Evolutionary conservation across 2,329 filamentous ascomycete genomes (phyloP), one percentile per base, ranked within the genome.

Genomic region (Cladosporium cucumerinum): DNA sequence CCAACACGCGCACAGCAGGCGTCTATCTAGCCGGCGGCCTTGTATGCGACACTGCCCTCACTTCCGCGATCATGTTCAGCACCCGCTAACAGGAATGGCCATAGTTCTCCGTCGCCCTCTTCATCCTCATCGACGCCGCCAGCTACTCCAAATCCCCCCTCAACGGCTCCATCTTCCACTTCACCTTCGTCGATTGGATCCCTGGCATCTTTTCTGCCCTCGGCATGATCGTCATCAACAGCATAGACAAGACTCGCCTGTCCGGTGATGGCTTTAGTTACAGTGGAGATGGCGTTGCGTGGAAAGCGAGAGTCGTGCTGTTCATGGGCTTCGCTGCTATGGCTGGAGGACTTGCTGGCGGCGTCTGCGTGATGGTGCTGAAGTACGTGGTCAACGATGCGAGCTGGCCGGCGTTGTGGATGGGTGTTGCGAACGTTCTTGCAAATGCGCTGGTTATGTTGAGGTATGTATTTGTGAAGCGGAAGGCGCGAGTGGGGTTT

Each of bases 171-270:
- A 76, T 82, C 66, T 74, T 75, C 67, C 86, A 89, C 77, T 82
- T 90, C 73, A 89, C 85, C 75, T 89, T 90, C 76, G 82, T 89
- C 69, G 87, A 90, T 79, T 90, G 87, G 87, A 87, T 90, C 70
- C 88, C 87, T 3, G 84, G 85, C 66, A 90, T 90, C 78, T 90
- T 88, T 81, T 88, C 85, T 51, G 82, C 85, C 66, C 81, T 90
- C 34, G 87, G 87, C 66, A 89, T 90, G 87, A 82, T 90, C 59
- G 86, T 90, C 70, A 89, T 90, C 81, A 90, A 90, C 77, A 86
- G 83, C 67, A 89, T 90, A 72, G 87, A 90, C 73, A 90, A 90
- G 78, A 84, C 85, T 28, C 81, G 87, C 48, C 76, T 90, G 64
- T 84, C 82, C 46, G 86, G 85, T 36, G 87, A 90, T 73, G 85